Base-by-base conservation (phyloP, 805 yeast genomes). In the Candida maris region DNA sequence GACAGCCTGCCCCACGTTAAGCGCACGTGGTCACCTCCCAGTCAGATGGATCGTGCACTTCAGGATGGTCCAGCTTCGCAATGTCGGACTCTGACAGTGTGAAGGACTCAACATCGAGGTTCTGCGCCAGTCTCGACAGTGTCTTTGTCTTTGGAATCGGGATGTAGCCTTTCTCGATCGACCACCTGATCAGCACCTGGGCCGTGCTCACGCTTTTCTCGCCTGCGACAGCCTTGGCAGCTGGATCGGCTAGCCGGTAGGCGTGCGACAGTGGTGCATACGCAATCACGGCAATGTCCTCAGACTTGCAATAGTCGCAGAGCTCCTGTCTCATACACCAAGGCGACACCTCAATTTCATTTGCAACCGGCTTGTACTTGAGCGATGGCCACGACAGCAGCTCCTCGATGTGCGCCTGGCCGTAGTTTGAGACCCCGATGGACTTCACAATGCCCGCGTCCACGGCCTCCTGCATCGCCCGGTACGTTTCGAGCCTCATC, bases 301-400 rank as follows among this genome's bases (percentile, higher is more conserved):
- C 60, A 12, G 67, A 52, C 21, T 68, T 65, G 54, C 84, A 78
- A 59, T 64, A 82, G 36, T 77, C 72, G 16, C 82, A 76, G 39
- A 86, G 66, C 34, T 79, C 78, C 36, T 68, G 62, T 49, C 83
- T 68, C 63, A 81, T 85, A 51, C 81, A 67, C 89, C 93, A 85
- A 15, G 93, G 95, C 41, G 86, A 85, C 34, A 85, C 70, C 59
- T 85, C 95, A 52, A 86, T 75, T 57, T 87, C 95, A 57, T 86
- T 81, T 27, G 84, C 81, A 0, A 80, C 85, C 0, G 95, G 89
- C 42, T 69, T 68, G 43, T 72, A 53, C 41, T 59, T 70, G 42
- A 75, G 52, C 2, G 67, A 75, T 3, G 70, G 70, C 81, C 85
- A 78, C 3, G 54, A 48, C 28, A 81, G 62, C 30, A 85, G 59